Evolutionary conservation across 2,329 filamentous ascomycete genomes (phyloP).

Genomic region (Aureobasidium subglaciale): DNA sequence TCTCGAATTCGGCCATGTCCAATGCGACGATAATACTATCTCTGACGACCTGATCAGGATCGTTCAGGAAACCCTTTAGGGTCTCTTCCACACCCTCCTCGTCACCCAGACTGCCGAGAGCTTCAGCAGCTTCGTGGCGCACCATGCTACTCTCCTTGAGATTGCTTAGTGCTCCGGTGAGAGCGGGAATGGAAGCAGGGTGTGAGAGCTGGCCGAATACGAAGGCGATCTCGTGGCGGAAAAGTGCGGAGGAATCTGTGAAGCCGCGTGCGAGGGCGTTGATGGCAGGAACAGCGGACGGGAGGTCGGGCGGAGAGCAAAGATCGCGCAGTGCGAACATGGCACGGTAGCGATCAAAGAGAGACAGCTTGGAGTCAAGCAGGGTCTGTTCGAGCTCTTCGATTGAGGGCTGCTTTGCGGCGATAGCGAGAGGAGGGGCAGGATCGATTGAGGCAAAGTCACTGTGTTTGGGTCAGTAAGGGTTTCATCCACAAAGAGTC

Average conservation of each 20-base stretch:
- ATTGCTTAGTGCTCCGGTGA: constrained; percentile 72
- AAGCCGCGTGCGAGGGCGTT: constrained; percentile 80
- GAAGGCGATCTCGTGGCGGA: constrained; percentile 96
- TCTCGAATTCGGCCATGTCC: constrained; percentile 97
- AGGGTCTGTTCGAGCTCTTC: constrained; percentile 67
- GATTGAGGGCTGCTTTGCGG: constrained; percentile 56
- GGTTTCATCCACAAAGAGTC: too few species aligned
- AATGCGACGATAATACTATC: constrained; percentile 93
- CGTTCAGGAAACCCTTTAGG: constrained; percentile 74
- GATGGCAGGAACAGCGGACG: constrained; percentile 82
- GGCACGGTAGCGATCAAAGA: constrained; percentile 91
- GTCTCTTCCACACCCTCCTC: constrained; percentile 88
- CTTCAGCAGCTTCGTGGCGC: constrained; percentile 93
- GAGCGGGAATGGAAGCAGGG: constrained; percentile 88
- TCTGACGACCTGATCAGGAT: constrained; percentile 85
- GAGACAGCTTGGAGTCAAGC: constrained; percentile 68
- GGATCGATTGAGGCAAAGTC: constrained; percentile 95
- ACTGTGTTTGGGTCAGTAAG: constrained; percentile 43
- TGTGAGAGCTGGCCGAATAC: constrained; percentile 96
- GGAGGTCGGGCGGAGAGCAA: constrained; percentile 83
- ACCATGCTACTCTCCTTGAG: constrained; percentile 88
- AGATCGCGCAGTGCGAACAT: constrained; percentile 98
- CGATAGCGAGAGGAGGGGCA: constrained; percentile 75
- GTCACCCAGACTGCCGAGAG: constrained; percentile 85
- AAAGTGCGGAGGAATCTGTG: constrained; percentile 78